Evolutionary conservation across 331 rosid genomes (phyloP).

Genomic region (Telfairia occidentalis): DNA sequence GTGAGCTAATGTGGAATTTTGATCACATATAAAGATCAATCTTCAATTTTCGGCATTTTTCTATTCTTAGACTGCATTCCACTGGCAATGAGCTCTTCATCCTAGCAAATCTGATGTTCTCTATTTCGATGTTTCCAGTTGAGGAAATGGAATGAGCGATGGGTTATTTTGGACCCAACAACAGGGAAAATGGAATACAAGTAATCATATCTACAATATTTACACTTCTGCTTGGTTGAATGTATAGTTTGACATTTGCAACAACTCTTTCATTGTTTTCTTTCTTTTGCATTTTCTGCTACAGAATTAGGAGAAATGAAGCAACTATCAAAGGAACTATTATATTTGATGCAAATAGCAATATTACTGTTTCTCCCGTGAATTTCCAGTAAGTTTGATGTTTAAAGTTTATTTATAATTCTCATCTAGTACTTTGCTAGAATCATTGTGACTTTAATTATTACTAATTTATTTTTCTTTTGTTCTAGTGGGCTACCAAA

Average conservation of each 20-base stretch:
- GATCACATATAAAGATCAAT: not conserved
- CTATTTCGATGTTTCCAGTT: slow-evolving; percentile 33
- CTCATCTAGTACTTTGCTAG: not conserved
- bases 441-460: slow-evolving; percentile 2
- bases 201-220: slow-evolving; percentile 30
- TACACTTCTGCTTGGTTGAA: not conserved
- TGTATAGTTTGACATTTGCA: not conserved
- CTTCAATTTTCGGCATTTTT: not conserved
- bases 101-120: not conserved
- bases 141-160: slow-evolving; percentile 94
- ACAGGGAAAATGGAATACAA: slow-evolving; percentile 98
- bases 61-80: not conserved
- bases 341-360: slow-evolving; percentile 84
- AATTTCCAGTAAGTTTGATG: slow-evolving; percentile 73
- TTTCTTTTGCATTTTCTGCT: slow-evolving; percentile 9
- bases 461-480: slow-evolving; percentile 18
- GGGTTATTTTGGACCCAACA: slow-evolving; percentile 91
- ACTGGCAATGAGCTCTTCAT: not conserved
- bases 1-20: not conserved
- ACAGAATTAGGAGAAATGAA: slow-evolving; percentile 83
- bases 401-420: not conserved
- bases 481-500: slow-evolving; percentile 66
- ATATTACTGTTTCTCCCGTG: slow-evolving; percentile 83
- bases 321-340: slow-evolving; percentile 72
- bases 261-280: not conserved